phyloP scores from a whole-genome alignment of 345 rosid species.

The Turnera subulata region DNA sequence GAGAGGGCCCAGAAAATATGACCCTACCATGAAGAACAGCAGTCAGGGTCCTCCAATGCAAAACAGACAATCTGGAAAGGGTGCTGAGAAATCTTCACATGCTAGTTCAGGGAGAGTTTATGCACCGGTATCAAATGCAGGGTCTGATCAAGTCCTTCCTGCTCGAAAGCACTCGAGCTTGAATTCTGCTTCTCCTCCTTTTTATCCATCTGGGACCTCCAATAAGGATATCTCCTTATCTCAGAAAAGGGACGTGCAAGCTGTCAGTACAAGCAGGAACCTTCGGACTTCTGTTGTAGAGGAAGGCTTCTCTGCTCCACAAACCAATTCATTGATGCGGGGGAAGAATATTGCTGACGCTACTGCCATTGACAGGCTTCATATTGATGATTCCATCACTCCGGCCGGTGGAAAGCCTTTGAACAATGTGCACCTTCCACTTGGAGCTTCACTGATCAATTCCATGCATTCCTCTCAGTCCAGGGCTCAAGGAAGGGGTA shows the following conservation, averaged over 20 bases:
- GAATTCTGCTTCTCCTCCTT: slow-evolving; percentile 95
- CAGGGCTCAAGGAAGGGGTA: slow-evolving; percentile 54
- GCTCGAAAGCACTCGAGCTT: slow-evolving; percentile 64
- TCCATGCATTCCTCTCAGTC: slow-evolving; percentile 42
- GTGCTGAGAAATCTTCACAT: slow-evolving; percentile 35
- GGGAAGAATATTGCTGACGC: slow-evolving; percentile 50
- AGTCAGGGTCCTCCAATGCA: slow-evolving; percentile 46
- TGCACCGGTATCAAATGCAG: slow-evolving; percentile 32
- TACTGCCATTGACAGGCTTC: slow-evolving; percentile 49
- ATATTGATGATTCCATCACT: slow-evolving; percentile 42
- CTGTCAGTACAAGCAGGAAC: slow-evolving; percentile 41
- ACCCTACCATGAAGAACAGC: slow-evolving; percentile 40
- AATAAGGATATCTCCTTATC: slow-evolving; percentile 41
- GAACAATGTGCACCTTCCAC: slow-evolving; percentile 32
- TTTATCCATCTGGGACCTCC: slow-evolving; percentile 82
- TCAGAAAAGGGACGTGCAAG: slow-evolving; percentile 55
- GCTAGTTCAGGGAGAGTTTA: slow-evolving; percentile 40
- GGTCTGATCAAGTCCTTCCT: slow-evolving; percentile 36
- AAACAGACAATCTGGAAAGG: slow-evolving; percentile 54
- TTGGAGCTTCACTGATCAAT: slow-evolving; percentile 35
- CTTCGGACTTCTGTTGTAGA: slow-evolving; percentile 29
- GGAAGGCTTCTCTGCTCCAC: slow-evolving; percentile 34
- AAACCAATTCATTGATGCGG: slow-evolving; percentile 23
- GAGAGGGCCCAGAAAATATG: slow-evolving; percentile 75
- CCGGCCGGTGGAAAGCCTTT: slow-evolving; percentile 43